phyloP scores from a whole-genome alignment of 164 flowering plant species.

The Macadamia tetraphylla region DNA sequence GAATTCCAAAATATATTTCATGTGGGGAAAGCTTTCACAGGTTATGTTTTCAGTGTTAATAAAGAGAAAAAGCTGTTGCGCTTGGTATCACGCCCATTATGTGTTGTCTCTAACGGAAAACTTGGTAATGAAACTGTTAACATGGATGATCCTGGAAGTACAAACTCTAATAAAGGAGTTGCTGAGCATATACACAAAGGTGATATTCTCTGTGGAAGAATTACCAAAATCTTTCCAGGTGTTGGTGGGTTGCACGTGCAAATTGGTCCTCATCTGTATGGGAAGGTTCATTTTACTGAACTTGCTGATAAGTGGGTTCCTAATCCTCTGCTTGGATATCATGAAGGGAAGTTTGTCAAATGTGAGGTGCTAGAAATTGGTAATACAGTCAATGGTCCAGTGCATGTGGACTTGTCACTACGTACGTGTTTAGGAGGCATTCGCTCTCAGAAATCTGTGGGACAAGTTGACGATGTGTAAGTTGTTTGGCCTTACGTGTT shows the following conservation, averaged over 20 bases:
- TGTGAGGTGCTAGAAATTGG: slow-evolving; percentile 68
- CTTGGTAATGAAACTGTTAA: slow-evolving; percentile 9
- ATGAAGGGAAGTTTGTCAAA: slow-evolving; percentile 86
- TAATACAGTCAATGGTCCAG: slow-evolving; percentile 44
- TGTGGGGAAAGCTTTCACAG: slow-evolving; percentile 64
- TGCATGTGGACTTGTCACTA: slow-evolving; percentile 78
- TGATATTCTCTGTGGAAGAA: slow-evolving; percentile 69
- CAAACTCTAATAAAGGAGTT: slow-evolving; percentile 16
- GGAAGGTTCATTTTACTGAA: slow-evolving; percentile 87
- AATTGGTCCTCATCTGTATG: slow-evolving; percentile 68
- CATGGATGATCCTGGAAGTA: slow-evolving; percentile 3
- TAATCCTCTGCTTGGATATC: slow-evolving; percentile 61
- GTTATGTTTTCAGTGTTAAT: slow-evolving; percentile 44
- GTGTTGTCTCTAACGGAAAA: slow-evolving; percentile 8
- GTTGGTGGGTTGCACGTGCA: slow-evolving; percentile 84
- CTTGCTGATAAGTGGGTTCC: slow-evolving; percentile 55
- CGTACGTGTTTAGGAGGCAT: slow-evolving; percentile 35
- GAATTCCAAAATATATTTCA: slow-evolving; percentile 55
- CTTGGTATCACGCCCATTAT: slow-evolving; percentile 37
- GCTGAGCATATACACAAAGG: slow-evolving; percentile 48
- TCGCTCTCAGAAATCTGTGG: slow-evolving; percentile 12
- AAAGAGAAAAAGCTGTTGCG: slow-evolving; percentile 62
- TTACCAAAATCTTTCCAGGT: slow-evolving; percentile 73
- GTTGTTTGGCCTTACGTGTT: slow-evolving; percentile 14
- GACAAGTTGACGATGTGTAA: slow-evolving; percentile 22